phyloP scores from a whole-genome alignment of 805 yeast genomes.

The Metschnikowia aberdeeniae region DNA sequence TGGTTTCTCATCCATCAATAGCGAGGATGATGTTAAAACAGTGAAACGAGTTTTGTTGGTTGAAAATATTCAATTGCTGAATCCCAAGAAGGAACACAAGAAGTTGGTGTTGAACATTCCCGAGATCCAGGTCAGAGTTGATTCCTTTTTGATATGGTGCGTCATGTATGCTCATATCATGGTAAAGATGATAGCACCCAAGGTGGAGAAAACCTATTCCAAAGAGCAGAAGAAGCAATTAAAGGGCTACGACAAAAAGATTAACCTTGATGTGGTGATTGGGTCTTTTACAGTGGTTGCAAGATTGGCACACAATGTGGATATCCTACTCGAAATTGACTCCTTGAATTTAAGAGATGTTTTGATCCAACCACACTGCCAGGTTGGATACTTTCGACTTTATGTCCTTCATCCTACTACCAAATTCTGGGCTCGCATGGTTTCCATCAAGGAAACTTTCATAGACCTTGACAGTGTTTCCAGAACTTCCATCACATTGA shows the following conservation, averaged over 20 bases:
- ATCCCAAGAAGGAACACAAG: slow-evolving; percentile 24
- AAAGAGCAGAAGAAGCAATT: slow-evolving; percentile 23
- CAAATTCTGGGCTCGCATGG: slow-evolving; percentile 36
- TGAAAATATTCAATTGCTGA: slow-evolving; percentile 24
- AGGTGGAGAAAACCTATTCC: slow-evolving; percentile 25
- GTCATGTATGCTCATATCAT: slow-evolving; percentile 34
- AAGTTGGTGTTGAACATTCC: slow-evolving; percentile 29
- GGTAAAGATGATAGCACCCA: slow-evolving; percentile 31
- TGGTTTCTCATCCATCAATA: slow-evolving; percentile 10
- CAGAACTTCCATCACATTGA: slow-evolving; percentile 7
- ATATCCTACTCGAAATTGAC: slow-evolving; percentile 44
- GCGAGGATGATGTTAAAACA: slow-evolving; percentile 19
- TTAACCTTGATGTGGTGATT: slow-evolving; percentile 29
- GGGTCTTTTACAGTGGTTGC: slow-evolving; percentile 37
- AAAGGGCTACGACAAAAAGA: slow-evolving; percentile 15
- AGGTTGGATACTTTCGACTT: slow-evolving; percentile 37
- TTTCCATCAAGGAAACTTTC: slow-evolving; percentile 30
- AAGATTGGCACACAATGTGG: slow-evolving; percentile 45
- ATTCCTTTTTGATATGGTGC: slow-evolving; percentile 42
- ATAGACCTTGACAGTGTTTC: slow-evolving; percentile 17
- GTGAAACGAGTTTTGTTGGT: slow-evolving; percentile 32
- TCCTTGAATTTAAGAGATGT: slow-evolving; percentile 24
- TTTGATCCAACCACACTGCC: slow-evolving; percentile 24
- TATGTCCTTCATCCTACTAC: slow-evolving; percentile 51
- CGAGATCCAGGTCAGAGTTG: slow-evolving; percentile 36